Percentiles rank a stretch among this genome's conserved stretches.
Conservation (phyloP, 75 land plant genomes). For the Selaginella tamariscina region DNA sequence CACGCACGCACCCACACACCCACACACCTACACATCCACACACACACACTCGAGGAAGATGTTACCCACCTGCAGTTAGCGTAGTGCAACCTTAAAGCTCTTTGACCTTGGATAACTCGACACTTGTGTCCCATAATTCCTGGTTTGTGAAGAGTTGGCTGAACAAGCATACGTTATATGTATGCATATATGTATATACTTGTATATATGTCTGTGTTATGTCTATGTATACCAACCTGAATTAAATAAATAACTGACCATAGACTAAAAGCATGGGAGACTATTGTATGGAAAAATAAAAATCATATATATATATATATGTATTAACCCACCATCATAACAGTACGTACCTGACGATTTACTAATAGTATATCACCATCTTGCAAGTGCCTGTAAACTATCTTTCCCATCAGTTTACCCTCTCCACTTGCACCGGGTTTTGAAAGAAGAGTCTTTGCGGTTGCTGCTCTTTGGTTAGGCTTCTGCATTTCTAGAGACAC, state of each 20-base stretch:
- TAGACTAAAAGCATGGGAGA: background rate
- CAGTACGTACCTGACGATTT: constrained; percentile 88
- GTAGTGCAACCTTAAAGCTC: constrained; percentile 87
- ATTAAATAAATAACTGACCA: constrained; percentile 12
- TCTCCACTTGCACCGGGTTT: constrained; percentile 46
- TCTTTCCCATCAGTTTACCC: constrained; percentile 51
- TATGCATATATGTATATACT: background rate
- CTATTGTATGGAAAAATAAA: background rate
- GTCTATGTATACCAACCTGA: background rate
- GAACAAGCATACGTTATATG: constrained; percentile 7
- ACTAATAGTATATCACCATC: constrained; percentile 91
- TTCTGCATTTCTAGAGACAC: constrained; percentile 17
- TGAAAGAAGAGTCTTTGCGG: constrained; percentile 64
- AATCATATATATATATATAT: background rate
- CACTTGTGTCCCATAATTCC: constrained; percentile 86
- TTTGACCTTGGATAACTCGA: constrained; percentile 83
- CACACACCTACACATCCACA: constrained; percentile 1
- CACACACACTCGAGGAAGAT: background rate
- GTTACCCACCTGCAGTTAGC: constrained; percentile 79
- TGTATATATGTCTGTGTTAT: background rate
- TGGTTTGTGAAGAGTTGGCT: constrained; percentile 97
- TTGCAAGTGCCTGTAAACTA: constrained; percentile 65
- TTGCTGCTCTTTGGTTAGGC: constrained; percentile 33
- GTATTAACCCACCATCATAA: background rate
- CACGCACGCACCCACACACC: background rate